Evolutionary conservation across 1,139 yeast species (phyloP), one percentile per base, ranked within the genome.

Genomic region (Suhomyces wounanorum): DNA sequence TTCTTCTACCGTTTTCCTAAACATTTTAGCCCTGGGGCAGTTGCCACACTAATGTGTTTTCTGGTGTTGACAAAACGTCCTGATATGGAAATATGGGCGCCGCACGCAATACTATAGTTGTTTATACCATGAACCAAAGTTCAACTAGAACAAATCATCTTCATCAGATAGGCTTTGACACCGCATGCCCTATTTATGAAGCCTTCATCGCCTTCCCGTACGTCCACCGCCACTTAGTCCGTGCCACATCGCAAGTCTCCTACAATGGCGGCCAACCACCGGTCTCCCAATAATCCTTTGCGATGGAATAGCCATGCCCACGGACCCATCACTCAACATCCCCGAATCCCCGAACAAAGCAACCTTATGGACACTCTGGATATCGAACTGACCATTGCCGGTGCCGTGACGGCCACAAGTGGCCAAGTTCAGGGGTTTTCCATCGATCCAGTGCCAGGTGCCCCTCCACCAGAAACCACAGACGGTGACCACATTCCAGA

Each of bases 321-420:
- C 3, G 33, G 33, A 3, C 33, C 33, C 33, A 30, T 30, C 8
- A 30, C 14, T 8, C 42, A 39, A n/a, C 45, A 25, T 23, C 40
- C 38, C 3, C 26, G 14, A 37, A 28, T 18, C 4, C n/a, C 13
- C 41, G 36, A 41, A 8, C 26, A 37, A 11, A 26, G 42, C 30
- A 33, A 42, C 6, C 3, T 42, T 25, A 47, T 49, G 43, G 56
- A 53, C 18, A 50, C 54, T 6, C 56, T 53, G 56, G 56, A 53
- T 9, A 47, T 53, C 30, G 54, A 51, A 31, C 52, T 54, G 10
- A 52, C 47, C 25, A 53, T 53, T 3, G 55, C 52, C 3, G 48
- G 46, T 2, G 33, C 42, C 10, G 17, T 40, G 9, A 28, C 11
- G 8, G 18, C 21, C 23, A 13, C 33, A 2, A 26, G 23, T 3